Base-by-base conservation (phyloP, 2,329 filamentous ascomycete species). In the Cercospora canescens region DNA sequence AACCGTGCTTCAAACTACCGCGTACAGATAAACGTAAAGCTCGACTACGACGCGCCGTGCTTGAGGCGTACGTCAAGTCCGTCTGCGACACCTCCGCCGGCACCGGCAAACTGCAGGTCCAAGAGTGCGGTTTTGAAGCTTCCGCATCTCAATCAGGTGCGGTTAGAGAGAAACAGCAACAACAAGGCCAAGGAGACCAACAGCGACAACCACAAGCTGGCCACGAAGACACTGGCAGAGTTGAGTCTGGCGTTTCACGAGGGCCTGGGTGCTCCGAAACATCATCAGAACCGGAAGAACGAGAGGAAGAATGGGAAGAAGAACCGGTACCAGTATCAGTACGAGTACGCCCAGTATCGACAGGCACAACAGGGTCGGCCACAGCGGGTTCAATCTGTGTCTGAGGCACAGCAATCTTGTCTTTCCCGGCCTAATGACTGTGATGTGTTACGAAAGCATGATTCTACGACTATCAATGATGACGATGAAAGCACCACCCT, bases 91-190 rank as follows among this genome's bases (percentile, higher is more conserved):
- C 76, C 64, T 73, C 75, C 59, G 72, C 75, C 67, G 66, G 72
- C 74, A 67, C 74, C 64, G 77, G 75, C 77, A 69, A 75, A 75
- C 64, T 72, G 67, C 75, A 78, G 70, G 76, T 78, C 75, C 76
- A 80, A 79, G 78, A 81, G 80, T 81, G 78, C 78, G 76, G 77
- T 77, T 84, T 84, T 84, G 82, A 82, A 85, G 62, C 74, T 70
- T 65, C 67, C 80, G 50, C 41, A 56, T 60, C 55, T 66, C 64
- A 78, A 81, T 73, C 77, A 78, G 63, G 68, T 73, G 61, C 57
- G 50, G 50, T 54, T 55, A 64, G 62, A 67, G 55, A 41, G 24
- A 60, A 58, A 67, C 56, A 56, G 65, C 70, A 73, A 70, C 66
- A 69, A 48, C 41, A 56, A 66, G 65, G 60, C 66, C 63, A 60